Evolutionary conservation across 2,329 filamentous ascomycete genomes (phyloP), one percentile per base, ranked within the genome.

Genomic region (Microcera coccophila): DNA sequence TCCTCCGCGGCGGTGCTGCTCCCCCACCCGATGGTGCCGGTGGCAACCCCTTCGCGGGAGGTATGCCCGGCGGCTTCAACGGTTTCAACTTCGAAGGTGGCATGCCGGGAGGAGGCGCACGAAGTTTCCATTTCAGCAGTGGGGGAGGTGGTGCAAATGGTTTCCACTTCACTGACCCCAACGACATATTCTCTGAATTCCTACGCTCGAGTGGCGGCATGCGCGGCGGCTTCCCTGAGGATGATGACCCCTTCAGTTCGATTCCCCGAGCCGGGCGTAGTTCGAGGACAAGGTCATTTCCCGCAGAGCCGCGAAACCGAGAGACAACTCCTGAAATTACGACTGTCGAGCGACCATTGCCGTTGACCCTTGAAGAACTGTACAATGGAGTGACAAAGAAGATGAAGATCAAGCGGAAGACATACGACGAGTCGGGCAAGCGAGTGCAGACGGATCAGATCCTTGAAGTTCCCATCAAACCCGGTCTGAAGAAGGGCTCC

Each of bases 341-440:
- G 1, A 90, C 94, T 1, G 84, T 97, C 10, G 91, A 97, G 69
- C 85, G 87, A 59, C 82, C 86, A 35, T 67, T 98, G 49, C 81
- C 84, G 3, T 72, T 98, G 17, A 81, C 85, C 3, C 71, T 98
- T 24, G 93, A 98, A 66, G 93, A 98, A 60, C 70, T 97, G 48
- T 97, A 81, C 71, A 83, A 78, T 19, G 93, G 93, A 31, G 81
- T 82, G 26, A 89, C 85, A 37, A 98, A 98, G 79, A 96, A 95
- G 76, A 89, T 98, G 78, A 95, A 93, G 72, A 95, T 97, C 52
- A 96, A 95, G 74, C 81, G 91, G 60, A 97, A 97, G 80, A 90
- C 85, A 15, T 97, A 88, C 64, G 93, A 98, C 65, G 75, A 83
- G 16, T 83, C 77, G 1, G 89, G 89, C 44, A 95, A 95, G 73